A percentile compares a stretch with the other conserved stretches of the same genome.
These are phyloP conservation scores for Tetrapisispora fleetii DNA, from an alignment of 805 yeast species.

Conservation along the genomic window DNA sequence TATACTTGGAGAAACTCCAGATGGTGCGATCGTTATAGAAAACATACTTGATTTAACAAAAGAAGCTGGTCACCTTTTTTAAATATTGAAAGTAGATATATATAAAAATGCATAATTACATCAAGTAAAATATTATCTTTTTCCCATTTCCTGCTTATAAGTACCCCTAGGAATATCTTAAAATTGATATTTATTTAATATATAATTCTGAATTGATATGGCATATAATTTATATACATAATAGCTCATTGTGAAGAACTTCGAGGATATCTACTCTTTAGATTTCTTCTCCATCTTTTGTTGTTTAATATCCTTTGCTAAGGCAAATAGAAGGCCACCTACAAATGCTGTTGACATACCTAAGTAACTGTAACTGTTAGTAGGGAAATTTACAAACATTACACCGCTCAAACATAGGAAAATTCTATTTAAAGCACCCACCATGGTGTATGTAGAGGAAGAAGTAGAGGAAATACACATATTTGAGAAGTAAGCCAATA, in stretches of 20 bases:
- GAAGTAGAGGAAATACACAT: slow-evolving; percentile 98
- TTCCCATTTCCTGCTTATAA: no score
- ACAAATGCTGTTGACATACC: slow-evolving; percentile 83
- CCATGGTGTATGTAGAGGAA: slow-evolving; percentile 94
- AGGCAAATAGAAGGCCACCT: slow-evolving; percentile 87
- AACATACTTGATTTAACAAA: slow-evolving; percentile 38
- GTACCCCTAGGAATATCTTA: no score
- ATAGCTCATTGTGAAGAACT: no score
- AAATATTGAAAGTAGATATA: not conserved
- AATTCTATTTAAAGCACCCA: slow-evolving; percentile 91
- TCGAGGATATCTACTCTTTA: not conserved
- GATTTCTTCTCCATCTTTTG: slow-evolving; percentile 39
- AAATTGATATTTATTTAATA: no score
- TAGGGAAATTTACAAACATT: slow-evolving; percentile 82
- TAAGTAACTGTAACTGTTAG: slow-evolving; percentile 75
- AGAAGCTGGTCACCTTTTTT: not conserved
- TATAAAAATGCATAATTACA: no score
- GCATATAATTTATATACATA: no score
- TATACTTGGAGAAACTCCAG: slow-evolving; percentile 26
- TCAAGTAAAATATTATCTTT: no score
- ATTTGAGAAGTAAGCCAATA: slow-evolving; percentile 92
- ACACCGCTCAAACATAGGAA: slow-evolving; percentile 91
- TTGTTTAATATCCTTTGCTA: slow-evolving; percentile 55
- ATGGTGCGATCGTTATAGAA: slow-evolving; percentile 44
- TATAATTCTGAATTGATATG: no score